phyloP scores from a whole-genome alignment of 768 basidiomycete species.

The Trametes maxima region DNA sequence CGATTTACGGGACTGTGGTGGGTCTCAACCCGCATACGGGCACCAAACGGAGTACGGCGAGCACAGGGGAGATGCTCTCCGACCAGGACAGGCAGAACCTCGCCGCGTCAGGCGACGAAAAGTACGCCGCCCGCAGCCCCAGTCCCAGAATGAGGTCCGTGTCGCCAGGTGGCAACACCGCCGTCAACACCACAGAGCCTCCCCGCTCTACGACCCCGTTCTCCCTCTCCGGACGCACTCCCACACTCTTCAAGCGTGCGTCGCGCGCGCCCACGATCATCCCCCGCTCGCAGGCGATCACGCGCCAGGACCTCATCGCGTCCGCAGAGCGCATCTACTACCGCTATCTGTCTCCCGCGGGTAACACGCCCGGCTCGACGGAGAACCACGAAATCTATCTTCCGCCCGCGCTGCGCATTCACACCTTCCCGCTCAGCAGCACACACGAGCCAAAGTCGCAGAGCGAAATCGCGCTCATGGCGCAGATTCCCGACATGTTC shows the following conservation, averaged over 20 bases:
- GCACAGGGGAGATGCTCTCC: slow-evolving; percentile 69
- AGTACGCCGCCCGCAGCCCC: slow-evolving; percentile 51
- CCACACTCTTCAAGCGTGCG: slow-evolving; percentile 78
- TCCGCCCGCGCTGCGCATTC: slow-evolving; percentile 88
- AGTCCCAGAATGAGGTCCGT: slow-evolving; percentile 57
- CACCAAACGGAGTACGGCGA: slow-evolving; percentile 79
- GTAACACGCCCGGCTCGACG: slow-evolving; percentile 72
- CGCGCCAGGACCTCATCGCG: slow-evolving; percentile 84
- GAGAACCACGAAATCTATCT: slow-evolving; percentile 99
- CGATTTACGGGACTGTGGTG: slow-evolving; percentile 90
- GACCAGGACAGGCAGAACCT: slow-evolving; percentile 75
- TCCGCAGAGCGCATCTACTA: slow-evolving; percentile 96
- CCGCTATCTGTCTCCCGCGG: slow-evolving; percentile 86
- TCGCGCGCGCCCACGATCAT: slow-evolving; percentile 94
- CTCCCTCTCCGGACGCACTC: slow-evolving; percentile 72
- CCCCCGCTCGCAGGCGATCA: slow-evolving; percentile 88
- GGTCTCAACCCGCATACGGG: slow-evolving; percentile 62
- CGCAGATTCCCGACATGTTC: slow-evolving; percentile 95
- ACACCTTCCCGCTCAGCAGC: slow-evolving; percentile 84
- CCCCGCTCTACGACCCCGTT: slow-evolving; percentile 81
- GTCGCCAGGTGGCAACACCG: slow-evolving; percentile 47
- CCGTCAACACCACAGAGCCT: slow-evolving; percentile 42
- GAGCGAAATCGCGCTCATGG: slow-evolving; percentile 74
- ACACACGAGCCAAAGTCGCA: slow-evolving; percentile 69
- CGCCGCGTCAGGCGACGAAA: slow-evolving; percentile 52